Evolutionary conservation across 1,284 basidiomycete species (phyloP), one percentile per base, ranked within the genome.

Genomic region (Bondarzewia mesenterica): DNA sequence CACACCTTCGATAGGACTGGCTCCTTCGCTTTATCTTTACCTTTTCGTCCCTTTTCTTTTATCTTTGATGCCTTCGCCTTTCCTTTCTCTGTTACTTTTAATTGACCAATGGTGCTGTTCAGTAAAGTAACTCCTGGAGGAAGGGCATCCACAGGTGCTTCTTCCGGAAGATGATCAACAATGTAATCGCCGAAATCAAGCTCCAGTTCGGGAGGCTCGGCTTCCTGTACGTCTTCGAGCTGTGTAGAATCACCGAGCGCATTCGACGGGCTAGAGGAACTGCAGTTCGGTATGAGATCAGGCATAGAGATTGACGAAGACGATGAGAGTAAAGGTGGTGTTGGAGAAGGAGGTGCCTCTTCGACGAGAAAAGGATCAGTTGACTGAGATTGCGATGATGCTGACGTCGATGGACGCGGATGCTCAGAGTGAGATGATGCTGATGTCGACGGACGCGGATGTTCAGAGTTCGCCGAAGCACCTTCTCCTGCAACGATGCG

Each of bases 251-350:
- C 54, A 15, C 63, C 57, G 22, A 60, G 15, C 56, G 48, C 48
- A 57, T 61, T 23, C 29, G 74, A 74, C 1, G 84, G 82, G 54
- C 84, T 87, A 5, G 83, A 86, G 1, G 82, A 83, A 54, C 74
- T 80, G 38, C 69, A 63, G 58, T 78, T 79, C 0, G 82, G 78
- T 10, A 76, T 78, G 21, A 87, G 70, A 32, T 73, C 78, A 15
- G 85, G 84, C 35, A 81, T 53, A 29, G 76, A 74, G 2, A 70
- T 69, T 4, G 63, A 62, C 0, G 64, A 64, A 47, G 58, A 56
- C 10, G 65, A 63, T 12, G 63, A 61, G 29, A 63, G 60, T 14
- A 58, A 59, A 5, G 60, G 51, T 25, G 59, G 56, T 5, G 60
- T 55, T 14, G 50, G 54, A 21, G 54, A 48, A 7, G 53, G 50